Conservation (phyloP, 805 yeast genomes). For the Isabelozyma heimii region DNA sequence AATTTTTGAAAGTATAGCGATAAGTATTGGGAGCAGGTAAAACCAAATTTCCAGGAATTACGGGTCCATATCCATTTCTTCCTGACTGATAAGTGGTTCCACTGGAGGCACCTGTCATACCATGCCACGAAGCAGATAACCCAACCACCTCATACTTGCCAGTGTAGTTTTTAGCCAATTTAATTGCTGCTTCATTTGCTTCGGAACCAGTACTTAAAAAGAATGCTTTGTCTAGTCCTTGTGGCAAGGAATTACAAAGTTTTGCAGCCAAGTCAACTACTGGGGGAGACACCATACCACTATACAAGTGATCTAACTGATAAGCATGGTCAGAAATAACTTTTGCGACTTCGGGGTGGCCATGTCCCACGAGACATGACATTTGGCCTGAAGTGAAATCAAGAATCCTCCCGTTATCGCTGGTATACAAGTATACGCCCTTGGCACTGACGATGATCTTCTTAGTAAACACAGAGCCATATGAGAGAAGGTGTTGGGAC, state of each 20-base stretch:
- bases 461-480: neutral
- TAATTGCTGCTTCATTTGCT: conserved; percentile 30
- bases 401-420: neutral
- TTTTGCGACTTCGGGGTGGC: neutral
- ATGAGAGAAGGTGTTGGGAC: neutral
- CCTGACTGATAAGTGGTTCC: neutral
- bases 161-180: conserved; percentile 15
- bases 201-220: conserved; percentile 68
- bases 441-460: neutral
- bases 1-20: neutral
- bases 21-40: neutral
- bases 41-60: neutral
- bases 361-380: neutral
- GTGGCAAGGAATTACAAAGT: conserved; percentile 5
- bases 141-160: neutral
- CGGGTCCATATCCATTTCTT: neutral
- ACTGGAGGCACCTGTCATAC: neutral
- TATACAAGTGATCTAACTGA: neutral
- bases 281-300: neutral
- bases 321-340: neutral
- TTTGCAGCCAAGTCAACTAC: neutral
- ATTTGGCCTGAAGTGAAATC: neutral
- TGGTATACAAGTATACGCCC: neutral
- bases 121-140: neutral
- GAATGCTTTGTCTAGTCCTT: conserved; percentile 36